These are phyloP conservation scores for Curvularia lunata DNA, from an alignment of 2,329 filamentous ascomycete genomes.

Conservation along the genomic window DNA sequence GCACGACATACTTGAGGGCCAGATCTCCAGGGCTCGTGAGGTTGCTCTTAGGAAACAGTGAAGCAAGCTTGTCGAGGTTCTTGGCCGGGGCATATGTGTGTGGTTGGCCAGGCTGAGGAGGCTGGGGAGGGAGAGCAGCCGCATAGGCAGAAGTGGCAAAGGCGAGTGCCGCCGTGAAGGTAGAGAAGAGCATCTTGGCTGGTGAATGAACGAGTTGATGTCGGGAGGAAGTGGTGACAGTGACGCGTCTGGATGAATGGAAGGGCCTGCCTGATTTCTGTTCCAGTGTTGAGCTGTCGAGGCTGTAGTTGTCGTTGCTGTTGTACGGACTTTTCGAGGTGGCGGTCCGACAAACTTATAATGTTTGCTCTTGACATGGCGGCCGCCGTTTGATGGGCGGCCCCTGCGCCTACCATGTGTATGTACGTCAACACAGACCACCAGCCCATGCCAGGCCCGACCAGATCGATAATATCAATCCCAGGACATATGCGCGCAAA, in stretches of 20 bases:
- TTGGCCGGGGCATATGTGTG: conserved; percentile 22
- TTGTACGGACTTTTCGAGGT: conserved; percentile 18
- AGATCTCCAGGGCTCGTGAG: conserved; percentile 36
- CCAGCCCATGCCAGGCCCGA: conserved; percentile 14
- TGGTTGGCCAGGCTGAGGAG: conserved; percentile 20
- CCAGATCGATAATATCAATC: conserved; percentile 23
- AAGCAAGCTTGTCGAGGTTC: conserved; percentile 35
- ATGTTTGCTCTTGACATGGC: conserved; percentile 29
- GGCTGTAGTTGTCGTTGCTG: conserved; percentile 27
- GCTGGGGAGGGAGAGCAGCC: conserved; percentile 24
- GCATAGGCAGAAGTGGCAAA: conserved; percentile 24
- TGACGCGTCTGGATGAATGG: not conserved
- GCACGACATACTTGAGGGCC: conserved; percentile 54
- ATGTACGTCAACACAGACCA: conserved; percentile 37
- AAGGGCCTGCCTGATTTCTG: not conserved
- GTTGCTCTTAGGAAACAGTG: conserved; percentile 37
- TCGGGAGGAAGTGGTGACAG: not conserved
- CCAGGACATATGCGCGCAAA: conserved; percentile 39
- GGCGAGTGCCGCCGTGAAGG: conserved; percentile 32
- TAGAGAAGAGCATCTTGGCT: conserved; percentile 39
- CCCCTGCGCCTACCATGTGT: conserved; percentile 38
- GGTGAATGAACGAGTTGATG: not conserved
- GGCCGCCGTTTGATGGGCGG: conserved; percentile 38
- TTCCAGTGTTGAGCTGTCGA: conserved; percentile 16
- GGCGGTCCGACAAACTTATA: conserved; percentile 40